phyloP scores from a whole-genome alignment of 192 early-diverging fungal genomes.

The Powellomyces hirtus region DNA sequence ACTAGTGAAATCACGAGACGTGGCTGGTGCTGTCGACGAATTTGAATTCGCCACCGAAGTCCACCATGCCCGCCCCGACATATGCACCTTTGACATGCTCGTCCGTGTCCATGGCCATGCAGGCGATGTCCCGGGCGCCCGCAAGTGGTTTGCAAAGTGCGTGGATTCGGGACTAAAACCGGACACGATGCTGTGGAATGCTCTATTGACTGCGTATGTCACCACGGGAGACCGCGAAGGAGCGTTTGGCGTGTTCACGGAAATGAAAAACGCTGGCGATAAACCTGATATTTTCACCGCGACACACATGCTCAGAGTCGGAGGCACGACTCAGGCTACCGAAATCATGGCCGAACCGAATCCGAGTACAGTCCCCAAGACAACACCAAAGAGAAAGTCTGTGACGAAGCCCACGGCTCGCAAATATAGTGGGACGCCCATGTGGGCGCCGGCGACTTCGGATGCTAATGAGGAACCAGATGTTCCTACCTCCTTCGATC shows the following conservation, averaged over 20 bases:
- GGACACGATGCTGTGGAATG: constrained; percentile 31
- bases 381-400: background rate
- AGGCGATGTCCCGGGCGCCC: constrained; percentile 16
- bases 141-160: constrained; percentile 27
- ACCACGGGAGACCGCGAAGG: constrained; percentile 12
- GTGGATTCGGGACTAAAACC: background rate
- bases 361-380: background rate
- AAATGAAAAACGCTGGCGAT: constrained; percentile 15
- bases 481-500: background rate
- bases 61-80: constrained; percentile 10
- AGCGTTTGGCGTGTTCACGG: constrained; percentile 13
- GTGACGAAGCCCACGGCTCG: background rate
- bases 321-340: background rate
- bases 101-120: constrained; percentile 24
- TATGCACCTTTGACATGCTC: constrained; percentile 37
- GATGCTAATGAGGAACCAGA: background rate
- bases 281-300: constrained; percentile 35
- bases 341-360: background rate
- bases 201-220: constrained; percentile 28
- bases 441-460: background rate
- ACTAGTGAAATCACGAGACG: background rate
- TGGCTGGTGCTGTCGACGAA: background rate
- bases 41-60: constrained; percentile 1
- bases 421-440: background rate
- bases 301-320: constrained; percentile 28